Percentiles rank a stretch among this genome's conserved stretches.
These are phyloP conservation scores for Camelina laxa DNA, from an alignment of 345 rosid genomes.

Conservation along the genomic window DNA sequence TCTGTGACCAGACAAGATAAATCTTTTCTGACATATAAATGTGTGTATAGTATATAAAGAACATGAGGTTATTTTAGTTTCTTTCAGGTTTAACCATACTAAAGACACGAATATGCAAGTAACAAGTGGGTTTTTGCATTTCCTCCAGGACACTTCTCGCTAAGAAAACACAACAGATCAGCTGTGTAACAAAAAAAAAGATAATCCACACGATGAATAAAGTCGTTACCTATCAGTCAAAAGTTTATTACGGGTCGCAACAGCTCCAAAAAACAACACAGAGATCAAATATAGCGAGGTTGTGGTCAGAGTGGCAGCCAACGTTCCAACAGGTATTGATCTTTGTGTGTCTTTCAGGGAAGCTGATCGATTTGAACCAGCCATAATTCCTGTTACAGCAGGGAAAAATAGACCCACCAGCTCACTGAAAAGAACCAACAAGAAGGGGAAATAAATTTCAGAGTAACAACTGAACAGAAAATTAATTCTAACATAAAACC, in stretches of 20 bases:
- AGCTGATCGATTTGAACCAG: slow-evolving; percentile 97
- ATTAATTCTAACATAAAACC: slow-evolving; percentile 11
- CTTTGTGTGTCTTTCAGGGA: slow-evolving; percentile 95
- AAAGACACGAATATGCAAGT: slow-evolving; percentile 20
- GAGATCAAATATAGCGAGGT: slow-evolving; percentile 76
- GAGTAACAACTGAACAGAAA: slow-evolving; percentile 24
- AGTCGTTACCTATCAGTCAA: slow-evolving; percentile 83
- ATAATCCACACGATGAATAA: slow-evolving; percentile 14
- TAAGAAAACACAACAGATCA: slow-evolving; percentile 15
- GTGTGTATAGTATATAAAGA: slow-evolving; percentile 21
- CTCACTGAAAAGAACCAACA: slow-evolving; percentile 55
- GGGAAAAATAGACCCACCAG: slow-evolving; percentile 99
- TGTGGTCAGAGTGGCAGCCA: slow-evolving; percentile 93
- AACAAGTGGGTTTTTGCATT: slow-evolving; percentile 19
- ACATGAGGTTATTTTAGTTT: slow-evolving; percentile 3
- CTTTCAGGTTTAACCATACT: slow-evolving; percentile 27
- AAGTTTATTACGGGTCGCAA: slow-evolving; percentile 84
- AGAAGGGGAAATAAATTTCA: slow-evolving; percentile 25
- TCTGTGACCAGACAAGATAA: slow-evolving; percentile 11
- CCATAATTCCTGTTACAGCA: slow-evolving; percentile 99
- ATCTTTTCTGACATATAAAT: slow-evolving; percentile 20
- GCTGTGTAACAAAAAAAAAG: slow-evolving; percentile 13
- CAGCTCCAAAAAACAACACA: slow-evolving; percentile 86
- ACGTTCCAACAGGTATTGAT: slow-evolving; percentile 93
- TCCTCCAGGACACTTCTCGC: slow-evolving; percentile 33